phyloP scores from a whole-genome alignment of 1,139 yeast genomes.

The Diutina ranongensis region DNA sequence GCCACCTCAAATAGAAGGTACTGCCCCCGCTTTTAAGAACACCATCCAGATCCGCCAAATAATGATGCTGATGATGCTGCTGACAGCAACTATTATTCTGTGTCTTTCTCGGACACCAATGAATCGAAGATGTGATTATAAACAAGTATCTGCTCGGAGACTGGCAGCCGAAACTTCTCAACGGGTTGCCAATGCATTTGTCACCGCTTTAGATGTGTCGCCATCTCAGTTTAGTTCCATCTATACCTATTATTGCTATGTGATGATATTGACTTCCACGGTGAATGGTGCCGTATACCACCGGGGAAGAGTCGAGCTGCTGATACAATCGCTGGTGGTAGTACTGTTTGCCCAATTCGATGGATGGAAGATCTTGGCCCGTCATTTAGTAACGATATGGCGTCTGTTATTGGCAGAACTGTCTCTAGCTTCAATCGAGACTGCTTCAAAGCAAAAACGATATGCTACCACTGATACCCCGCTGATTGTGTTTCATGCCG shows the following conservation, averaged over 20 bases:
- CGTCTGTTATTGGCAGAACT: not conserved
- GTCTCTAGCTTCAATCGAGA: not conserved
- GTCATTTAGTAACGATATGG: not conserved
- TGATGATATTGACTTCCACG: not conserved
- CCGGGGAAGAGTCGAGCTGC: not conserved
- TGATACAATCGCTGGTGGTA: conserved; percentile 2
- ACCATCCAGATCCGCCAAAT: conserved; percentile 43
- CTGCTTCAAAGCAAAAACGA: not conserved
- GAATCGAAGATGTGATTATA: conserved; percentile 34
- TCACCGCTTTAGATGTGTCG: conserved; percentile 14
- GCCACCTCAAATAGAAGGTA: conserved; percentile 14
- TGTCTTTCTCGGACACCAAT: conserved; percentile 30
- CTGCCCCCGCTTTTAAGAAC: conserved; percentile 49
- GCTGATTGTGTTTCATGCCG: not conserved
- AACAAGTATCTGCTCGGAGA: conserved; percentile 22
- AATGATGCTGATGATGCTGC: conserved; percentile 38
- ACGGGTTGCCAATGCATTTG: conserved; percentile 22
- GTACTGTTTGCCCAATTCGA: not conserved
- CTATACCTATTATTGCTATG: not conserved
- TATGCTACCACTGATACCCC: conserved; percentile 2
- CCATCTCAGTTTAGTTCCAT: not conserved
- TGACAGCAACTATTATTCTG: conserved; percentile 29
- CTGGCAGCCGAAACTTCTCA: conserved; percentile 30
- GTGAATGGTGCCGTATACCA: not conserved
- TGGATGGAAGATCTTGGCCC: not conserved